phyloP scores from a whole-genome alignment of 768 basidiomycete species.

The Calocybe cyanea region DNA sequence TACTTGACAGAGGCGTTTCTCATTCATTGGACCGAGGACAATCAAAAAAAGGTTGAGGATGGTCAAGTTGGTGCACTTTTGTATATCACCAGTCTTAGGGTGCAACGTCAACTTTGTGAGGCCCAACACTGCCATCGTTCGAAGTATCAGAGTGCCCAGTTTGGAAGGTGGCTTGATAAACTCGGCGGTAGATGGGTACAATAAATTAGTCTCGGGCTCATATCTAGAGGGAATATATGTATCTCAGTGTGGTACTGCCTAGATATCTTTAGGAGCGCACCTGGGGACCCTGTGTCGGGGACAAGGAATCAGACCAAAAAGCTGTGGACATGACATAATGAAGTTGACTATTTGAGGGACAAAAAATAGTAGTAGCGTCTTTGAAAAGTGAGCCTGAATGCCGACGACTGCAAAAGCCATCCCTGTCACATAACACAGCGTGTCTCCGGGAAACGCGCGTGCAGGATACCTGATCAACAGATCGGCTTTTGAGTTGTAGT shows the following conservation, averaged over 20 bases:
- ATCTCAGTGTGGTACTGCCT: neutral
- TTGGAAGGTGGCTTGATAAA: slow-evolving; percentile 58
- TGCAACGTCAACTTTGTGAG: slow-evolving; percentile 62
- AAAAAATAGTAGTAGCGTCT: slow-evolving; percentile 95
- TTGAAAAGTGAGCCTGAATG: slow-evolving; percentile 96
- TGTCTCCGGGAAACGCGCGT: slow-evolving; percentile 92
- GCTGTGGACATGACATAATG: slow-evolving; percentile 86
- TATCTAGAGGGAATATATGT: no score
- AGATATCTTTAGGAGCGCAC: slow-evolving; percentile 37
- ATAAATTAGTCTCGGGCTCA: slow-evolving; percentile 66
- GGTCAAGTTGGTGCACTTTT: slow-evolving; percentile 83
- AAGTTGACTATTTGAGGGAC: slow-evolving; percentile 99
- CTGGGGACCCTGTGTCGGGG: slow-evolving; percentile 92
- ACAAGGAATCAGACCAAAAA: slow-evolving; percentile 91
- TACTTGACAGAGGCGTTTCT: slow-evolving; percentile 70
- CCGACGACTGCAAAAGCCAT: slow-evolving; percentile 99
- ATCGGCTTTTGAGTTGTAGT: neutral
- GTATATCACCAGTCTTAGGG: slow-evolving; percentile 51
- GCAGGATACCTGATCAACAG: slow-evolving; percentile 82
- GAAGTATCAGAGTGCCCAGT: slow-evolving; percentile 52
- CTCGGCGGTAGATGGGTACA: slow-evolving; percentile 69
- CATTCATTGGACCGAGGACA: slow-evolving; percentile 78
- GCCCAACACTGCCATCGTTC: slow-evolving; percentile 55
- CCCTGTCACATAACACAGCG: slow-evolving; percentile 94
- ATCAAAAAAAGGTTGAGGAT: slow-evolving; percentile 85